Evolutionary conservation across 2,329 filamentous ascomycete species (phyloP), one percentile per base, ranked within the genome.

Genomic region (Chaetomiaceae sp.): DNA sequence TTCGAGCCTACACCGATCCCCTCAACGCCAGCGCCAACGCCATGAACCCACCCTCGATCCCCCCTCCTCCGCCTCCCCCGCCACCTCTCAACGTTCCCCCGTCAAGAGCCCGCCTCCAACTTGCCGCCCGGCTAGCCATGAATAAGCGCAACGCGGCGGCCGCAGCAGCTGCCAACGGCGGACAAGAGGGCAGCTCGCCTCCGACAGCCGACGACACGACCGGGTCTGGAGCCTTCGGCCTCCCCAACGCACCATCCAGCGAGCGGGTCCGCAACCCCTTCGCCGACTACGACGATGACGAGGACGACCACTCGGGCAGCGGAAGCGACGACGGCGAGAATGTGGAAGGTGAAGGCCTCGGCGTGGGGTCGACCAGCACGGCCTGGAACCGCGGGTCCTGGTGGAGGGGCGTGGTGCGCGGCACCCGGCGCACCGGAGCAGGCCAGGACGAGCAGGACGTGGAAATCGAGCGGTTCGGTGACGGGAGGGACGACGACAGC

Each of bases 51-150:
- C 82, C 80, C 2, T 82, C 80, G 12, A 78, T 83, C 44, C 79
- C 73, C 3, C 80, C 81, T 6, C 81, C 82, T 3, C 79, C 78
- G 2, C 79, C 82, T 1, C 86, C 87, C n/a, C 88, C 84, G 20
- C 85, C 88, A 29, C 89, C 91, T 12, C 76, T 96, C 64, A 94
- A 92, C 68, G 84, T 92, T 33, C 85, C 88, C 1, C 91, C 92
- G 2, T 95, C 90, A 7, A 84, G 92, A 48, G 92, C 92, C 7
- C 84, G 92, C 47, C 79, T 90, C 51, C 90, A 95, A 69, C 81
- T 97, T n/a, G 91, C 91, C n/a, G 88, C 89, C 12, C 84, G 91
- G 12, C 78, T 97, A 64, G 82, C 89, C 2, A 82, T 87, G 71
- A 87, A 89, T 60, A 86, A 89, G 68, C 82, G 83, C 60, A 75